Percentiles rank a stretch among this genome's conserved stretches.
These are phyloP conservation scores for Botryotinia globosa DNA, from an alignment of 2,329 filamentous ascomycete species.

Conservation along the genomic window DNA sequence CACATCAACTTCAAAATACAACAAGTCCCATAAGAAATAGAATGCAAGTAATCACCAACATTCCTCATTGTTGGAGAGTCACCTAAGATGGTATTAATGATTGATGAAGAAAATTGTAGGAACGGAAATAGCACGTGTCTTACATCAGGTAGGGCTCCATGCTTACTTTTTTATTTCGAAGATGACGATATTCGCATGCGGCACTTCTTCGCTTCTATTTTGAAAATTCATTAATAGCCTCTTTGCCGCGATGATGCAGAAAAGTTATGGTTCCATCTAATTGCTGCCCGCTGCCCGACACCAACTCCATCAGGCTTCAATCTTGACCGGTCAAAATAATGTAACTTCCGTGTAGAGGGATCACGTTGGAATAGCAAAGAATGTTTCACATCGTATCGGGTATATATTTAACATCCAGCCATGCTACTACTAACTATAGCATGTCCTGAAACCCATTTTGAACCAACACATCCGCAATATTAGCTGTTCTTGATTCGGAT, in stretches of 20 bases:
- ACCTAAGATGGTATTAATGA: neutral
- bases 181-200: neutral
- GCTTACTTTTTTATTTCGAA: conserved; percentile 4
- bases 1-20: neutral
- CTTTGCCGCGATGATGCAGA: neutral
- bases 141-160: conserved; percentile 9
- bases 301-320: conserved; percentile 13
- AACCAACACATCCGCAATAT: neutral
- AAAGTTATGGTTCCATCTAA: neutral
- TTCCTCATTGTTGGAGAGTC: neutral
- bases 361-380: neutral
- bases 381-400: too few relatives aligned
- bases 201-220: neutral
- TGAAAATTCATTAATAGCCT: neutral
- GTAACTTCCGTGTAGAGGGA: neutral
- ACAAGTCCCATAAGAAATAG: neutral
- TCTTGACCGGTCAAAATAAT: neutral
- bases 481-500: neutral
- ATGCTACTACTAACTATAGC: neutral
- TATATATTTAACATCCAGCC: neutral
- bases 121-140: conserved; percentile 13
- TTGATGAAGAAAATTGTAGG: neutral
- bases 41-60: neutral
- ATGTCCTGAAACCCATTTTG: neutral
- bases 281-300: neutral